Evolutionary conservation across 148 eudicot genomes (phyloP).

Genomic region (Linanthus parryae): DNA sequence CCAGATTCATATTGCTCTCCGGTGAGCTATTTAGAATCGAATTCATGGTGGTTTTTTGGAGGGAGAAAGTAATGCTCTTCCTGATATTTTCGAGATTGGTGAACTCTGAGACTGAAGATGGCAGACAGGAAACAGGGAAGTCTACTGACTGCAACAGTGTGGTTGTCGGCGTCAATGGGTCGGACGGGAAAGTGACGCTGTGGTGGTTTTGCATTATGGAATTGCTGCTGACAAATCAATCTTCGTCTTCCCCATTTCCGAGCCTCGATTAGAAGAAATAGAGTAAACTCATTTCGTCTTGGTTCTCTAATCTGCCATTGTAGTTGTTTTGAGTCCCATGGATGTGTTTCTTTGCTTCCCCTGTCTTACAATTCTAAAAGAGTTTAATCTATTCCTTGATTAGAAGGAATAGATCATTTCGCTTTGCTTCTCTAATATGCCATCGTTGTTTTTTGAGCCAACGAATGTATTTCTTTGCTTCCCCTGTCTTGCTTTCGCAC

Average conservation of each 20-base stretch:
- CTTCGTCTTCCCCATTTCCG: conserved; percentile 41
- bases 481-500: too few relatives aligned
- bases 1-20: conserved; percentile 30
- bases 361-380: too few relatives aligned
- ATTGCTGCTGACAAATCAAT: conserved; percentile 36
- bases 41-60: conserved; percentile 21
- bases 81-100: conserved; percentile 38
- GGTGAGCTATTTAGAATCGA: conserved; percentile 40
- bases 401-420: too few relatives aligned
- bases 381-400: too few relatives aligned
- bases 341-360: conserved; percentile 8
- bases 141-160: conserved; percentile 42
- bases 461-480: too few relatives aligned
- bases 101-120: conserved; percentile 49
- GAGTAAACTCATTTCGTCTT: conserved; percentile 23
- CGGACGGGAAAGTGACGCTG: conserved; percentile 26
- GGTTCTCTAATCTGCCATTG: conserved; percentile 15
- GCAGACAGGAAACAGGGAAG: conserved; percentile 65
- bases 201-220: conserved; percentile 15
- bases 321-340: too few relatives aligned
- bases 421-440: too few relatives aligned
- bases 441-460: too few relatives aligned
- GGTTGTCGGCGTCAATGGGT: conserved; percentile 24
- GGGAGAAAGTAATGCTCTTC: conserved; percentile 32
- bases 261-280: conserved; percentile 52